These are phyloP conservation scores for Heritiera littoralis DNA, from an alignment of 345 rosid genomes.

Conservation along the genomic window DNA sequence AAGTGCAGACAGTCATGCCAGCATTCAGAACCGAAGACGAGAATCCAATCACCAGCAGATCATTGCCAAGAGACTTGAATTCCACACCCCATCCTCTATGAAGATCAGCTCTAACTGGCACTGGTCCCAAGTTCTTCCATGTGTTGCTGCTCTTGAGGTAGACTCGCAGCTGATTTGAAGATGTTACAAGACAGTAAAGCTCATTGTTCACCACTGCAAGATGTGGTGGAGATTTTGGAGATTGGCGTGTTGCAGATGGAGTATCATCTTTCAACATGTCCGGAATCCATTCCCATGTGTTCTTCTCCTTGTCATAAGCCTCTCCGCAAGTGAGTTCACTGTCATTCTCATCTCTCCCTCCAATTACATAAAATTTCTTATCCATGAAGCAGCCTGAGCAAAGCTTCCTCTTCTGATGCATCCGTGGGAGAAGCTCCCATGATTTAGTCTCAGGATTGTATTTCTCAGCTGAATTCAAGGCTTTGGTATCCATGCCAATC, in stretches of 20 bases:
- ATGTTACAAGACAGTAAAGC: constrained; percentile 74
- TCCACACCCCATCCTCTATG: constrained; percentile 88
- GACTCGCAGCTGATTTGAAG: constrained; percentile 61
- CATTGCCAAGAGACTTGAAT: constrained; percentile 83
- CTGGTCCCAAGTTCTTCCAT: constrained; percentile 76
- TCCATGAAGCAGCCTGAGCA: constrained; percentile 81
- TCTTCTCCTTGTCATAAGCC: constrained; percentile 51
- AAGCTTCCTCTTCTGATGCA: constrained; percentile 54
- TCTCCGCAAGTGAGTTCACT: constrained; percentile 66
- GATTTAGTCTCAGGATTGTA: constrained; percentile 65
- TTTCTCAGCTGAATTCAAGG: constrained; percentile 63
- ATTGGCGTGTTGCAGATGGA: constrained; percentile 52
- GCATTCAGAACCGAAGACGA: constrained; percentile 42
- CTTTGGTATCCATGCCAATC: constrained; percentile 34
- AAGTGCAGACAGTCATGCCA: constrained; percentile 72
- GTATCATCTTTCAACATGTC: constrained; percentile 55
- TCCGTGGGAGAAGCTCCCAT: constrained; percentile 62
- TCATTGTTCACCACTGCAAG: constrained; percentile 65
- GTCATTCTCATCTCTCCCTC: constrained; percentile 62
- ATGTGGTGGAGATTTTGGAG: constrained; percentile 56
- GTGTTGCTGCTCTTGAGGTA: constrained; percentile 55
- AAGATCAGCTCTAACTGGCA: constrained; percentile 73
- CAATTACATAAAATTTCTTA: constrained; percentile 70
- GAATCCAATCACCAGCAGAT: constrained; percentile 79
- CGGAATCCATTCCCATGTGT: constrained; percentile 63